Base-by-base conservation (phyloP, 1,284 basidiomycete species). In the Pseudozyma tsukubaensis region DNA sequence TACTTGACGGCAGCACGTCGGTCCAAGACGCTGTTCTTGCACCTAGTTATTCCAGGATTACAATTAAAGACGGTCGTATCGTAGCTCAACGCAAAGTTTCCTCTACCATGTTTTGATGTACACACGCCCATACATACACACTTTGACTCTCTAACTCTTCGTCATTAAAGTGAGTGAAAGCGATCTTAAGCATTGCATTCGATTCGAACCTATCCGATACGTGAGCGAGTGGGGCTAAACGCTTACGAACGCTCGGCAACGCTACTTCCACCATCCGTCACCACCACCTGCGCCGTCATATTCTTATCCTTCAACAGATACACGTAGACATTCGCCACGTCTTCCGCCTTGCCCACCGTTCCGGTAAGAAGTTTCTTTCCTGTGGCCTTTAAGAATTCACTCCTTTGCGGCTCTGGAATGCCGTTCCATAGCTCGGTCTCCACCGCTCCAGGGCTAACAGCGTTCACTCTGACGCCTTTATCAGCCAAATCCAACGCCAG, bases 271-370 rank as follows among this genome's bases (percentile, higher is more conserved):
- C 59, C 71, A 43, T 70, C 60, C 6, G 21, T 51, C 3, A 21
- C 18, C n/a, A 72, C 19, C 6, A 57, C 59, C 51, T 74, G 58
- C 3, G 63, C 76, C 2, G 66, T 76, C 48, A 55, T 48, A 37
- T 78, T 78, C 32, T 16, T 59, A 47, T 78, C 70, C 58, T 78
- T 78, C 45, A 76, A 45, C 21, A 78, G n/a, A 39, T 69, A 69
- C 9, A 78, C 42, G 40, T 68, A 78, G 12, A 57, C 34, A 14
- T 76, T 50, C 1, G 66, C 73, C 2, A 76, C 37, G 4, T 77
- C 67, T 9, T 65, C 56, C 0, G 62, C 54, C 9, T 49, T 40
- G 0, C 60, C 75, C 1, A 77, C 59, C 7, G 21, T 58, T 1
- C 61, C 51, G 0, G 66, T 71, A 9, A 75, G 13, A 3, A 57